Conservation (phyloP, 1,139 yeast species). For the Yamadazyma oceani region DNA sequence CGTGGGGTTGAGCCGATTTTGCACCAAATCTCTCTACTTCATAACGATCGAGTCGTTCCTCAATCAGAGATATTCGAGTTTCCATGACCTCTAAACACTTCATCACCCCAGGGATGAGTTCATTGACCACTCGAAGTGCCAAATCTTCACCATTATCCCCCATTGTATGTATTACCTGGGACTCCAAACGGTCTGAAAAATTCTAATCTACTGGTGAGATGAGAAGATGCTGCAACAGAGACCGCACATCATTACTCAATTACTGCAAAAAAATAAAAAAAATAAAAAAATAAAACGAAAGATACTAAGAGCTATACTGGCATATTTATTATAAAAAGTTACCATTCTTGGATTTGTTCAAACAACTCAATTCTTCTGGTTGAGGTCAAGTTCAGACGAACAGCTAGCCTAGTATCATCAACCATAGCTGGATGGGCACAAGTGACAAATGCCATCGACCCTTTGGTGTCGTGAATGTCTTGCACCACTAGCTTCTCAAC, state of each 20-base stretch:
- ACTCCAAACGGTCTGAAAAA: no score
- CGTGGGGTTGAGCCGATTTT: no score
- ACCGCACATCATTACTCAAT: no score
- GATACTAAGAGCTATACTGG: no score
- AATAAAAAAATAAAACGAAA: no score
- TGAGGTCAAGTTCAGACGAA: constrained; percentile 13
- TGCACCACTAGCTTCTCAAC: constrained; percentile 25
- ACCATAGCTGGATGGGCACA: constrained; percentile 41
- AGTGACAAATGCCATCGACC: constrained; percentile 38
- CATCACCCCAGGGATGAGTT: neutral
- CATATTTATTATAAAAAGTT: no score
- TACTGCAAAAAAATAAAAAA: no score
- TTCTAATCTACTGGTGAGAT: no score
- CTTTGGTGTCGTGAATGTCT: constrained; percentile 30
- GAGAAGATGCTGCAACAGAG: no score
- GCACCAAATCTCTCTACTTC: neutral
- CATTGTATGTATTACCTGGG: no score
- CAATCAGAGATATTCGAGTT: neutral
- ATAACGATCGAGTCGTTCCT: neutral
- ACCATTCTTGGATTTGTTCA: constrained; percentile 21
- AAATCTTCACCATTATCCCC: neutral
- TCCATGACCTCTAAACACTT: constrained; percentile 1
- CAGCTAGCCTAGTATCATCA: constrained; percentile 36
- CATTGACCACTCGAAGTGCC: neutral
- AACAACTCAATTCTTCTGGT: constrained; percentile 23